Percentiles rank a stretch among this genome's conserved stretches.
These are phyloP conservation scores for Leonotis leonurus DNA, from an alignment of 257 asterid genomes.

Conservation along the genomic window DNA sequence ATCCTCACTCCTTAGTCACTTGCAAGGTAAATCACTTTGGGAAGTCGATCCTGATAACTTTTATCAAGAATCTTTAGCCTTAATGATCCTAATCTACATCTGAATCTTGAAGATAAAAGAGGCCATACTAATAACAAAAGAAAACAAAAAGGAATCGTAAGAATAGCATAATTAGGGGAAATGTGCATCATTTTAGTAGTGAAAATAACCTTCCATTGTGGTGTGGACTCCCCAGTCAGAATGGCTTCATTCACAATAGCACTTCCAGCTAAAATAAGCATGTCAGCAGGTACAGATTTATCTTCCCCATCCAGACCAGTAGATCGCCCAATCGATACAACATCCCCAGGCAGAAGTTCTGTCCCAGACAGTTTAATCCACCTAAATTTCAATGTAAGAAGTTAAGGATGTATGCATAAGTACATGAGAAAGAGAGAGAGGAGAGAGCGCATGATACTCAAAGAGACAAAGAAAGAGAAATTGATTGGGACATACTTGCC, in stretches of 20 bases:
- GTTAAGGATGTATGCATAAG: slow-evolving; percentile 12
- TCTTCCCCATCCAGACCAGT: slow-evolving; percentile 80
- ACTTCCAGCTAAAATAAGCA: slow-evolving; percentile 97
- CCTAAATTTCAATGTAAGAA: too few species aligned
- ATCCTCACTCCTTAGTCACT: background rate
- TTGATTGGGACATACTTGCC: slow-evolving; percentile 70
- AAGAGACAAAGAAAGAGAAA: background rate
- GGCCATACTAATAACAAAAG: background rate
- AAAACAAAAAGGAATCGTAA: background rate
- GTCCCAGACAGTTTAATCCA: slow-evolving; percentile 93
- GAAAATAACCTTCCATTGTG: slow-evolving; percentile 90
- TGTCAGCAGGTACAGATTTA: slow-evolving; percentile 95
- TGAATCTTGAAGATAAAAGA: background rate
- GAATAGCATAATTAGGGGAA: background rate
- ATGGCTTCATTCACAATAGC: slow-evolving; percentile 98
- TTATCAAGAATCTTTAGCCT: too few species aligned
- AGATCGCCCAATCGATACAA: slow-evolving; percentile 93
- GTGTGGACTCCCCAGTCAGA: slow-evolving; percentile 96
- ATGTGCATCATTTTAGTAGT: background rate
- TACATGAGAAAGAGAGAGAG: background rate
- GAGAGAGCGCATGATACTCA: background rate
- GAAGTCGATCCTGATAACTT: background rate
- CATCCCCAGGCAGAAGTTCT: slow-evolving; percentile 93
- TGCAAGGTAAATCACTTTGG: background rate
- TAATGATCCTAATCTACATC: background rate